A percentile compares a stretch with the other conserved stretches of the same genome.
Conservation (phyloP, 495 filamentous ascomycete species). For the Poronia punctata region DNA sequence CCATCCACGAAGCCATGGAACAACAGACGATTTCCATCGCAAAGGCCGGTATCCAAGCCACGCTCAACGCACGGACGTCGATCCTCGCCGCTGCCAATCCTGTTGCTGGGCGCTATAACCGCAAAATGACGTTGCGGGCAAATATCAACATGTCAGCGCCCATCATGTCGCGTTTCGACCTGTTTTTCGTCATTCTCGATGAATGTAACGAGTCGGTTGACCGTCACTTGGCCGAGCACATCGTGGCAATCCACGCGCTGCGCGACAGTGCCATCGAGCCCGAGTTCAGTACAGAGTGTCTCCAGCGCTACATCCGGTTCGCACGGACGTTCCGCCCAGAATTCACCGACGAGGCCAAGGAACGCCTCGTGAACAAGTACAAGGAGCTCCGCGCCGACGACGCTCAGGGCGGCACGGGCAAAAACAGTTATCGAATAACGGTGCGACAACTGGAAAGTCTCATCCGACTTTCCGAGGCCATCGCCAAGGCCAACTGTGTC, state of each 20-base stretch:
- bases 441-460: slow-evolving; percentile 92
- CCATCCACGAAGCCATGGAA: slow-evolving; percentile 99
- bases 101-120: slow-evolving; percentile 92
- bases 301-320: slow-evolving; percentile 96
- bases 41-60: slow-evolving; percentile 97
- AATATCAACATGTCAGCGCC: slow-evolving; percentile 98
- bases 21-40: slow-evolving; percentile 99
- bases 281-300: slow-evolving; percentile 91
- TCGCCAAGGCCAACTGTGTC: slow-evolving; percentile 94
- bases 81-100: slow-evolving; percentile 97
- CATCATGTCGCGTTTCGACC: slow-evolving; percentile 98
- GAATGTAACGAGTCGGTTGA: slow-evolving; percentile 92
- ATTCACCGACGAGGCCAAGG: slow-evolving; percentile 82
- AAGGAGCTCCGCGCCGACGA: slow-evolving; percentile 93
- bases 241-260: slow-evolving; percentile 87
- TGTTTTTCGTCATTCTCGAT: slow-evolving; percentile 98
- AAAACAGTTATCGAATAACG: slow-evolving; percentile 94
- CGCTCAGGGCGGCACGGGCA: slow-evolving; percentile 84
- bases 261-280: slow-evolving; percentile 85
- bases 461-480: slow-evolving; percentile 89
- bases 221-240: slow-evolving; percentile 85
- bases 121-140: slow-evolving; percentile 82
- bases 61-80: slow-evolving; percentile 87
- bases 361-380: slow-evolving; percentile 82
- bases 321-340: slow-evolving; percentile 90